phyloP scores from a whole-genome alignment of 345 rosid genomes.

The Hevea brasiliensis region DNA sequence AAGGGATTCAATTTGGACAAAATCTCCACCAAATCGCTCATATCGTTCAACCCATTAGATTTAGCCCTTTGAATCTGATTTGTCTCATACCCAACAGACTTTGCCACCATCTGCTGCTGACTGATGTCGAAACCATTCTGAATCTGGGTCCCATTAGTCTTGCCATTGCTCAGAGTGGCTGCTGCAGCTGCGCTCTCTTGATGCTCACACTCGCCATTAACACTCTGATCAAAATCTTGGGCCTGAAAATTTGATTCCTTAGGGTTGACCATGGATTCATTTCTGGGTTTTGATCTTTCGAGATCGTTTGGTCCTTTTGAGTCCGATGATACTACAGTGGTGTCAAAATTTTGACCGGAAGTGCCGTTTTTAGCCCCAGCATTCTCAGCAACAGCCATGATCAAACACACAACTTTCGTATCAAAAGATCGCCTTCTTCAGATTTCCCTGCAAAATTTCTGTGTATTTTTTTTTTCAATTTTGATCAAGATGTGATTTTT shows the following conservation, averaged over 20 bases:
- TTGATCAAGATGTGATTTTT: slow-evolving; percentile 11
- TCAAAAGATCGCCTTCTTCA: slow-evolving; percentile 25
- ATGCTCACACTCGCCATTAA: slow-evolving; percentile 27
- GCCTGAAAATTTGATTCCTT: slow-evolving; percentile 23
- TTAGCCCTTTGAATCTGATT: slow-evolving; percentile 33
- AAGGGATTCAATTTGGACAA: slow-evolving; percentile 87
- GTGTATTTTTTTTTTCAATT: neutral
- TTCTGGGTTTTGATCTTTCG: slow-evolving; percentile 51
- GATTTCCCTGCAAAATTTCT: slow-evolving; percentile 32
- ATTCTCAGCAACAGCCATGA: slow-evolving; percentile 97
- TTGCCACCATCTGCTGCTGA: slow-evolving; percentile 24
- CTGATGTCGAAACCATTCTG: slow-evolving; percentile 36
- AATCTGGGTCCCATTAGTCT: slow-evolving; percentile 33
- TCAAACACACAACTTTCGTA: slow-evolving; percentile 19
- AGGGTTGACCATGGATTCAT: slow-evolving; percentile 33
- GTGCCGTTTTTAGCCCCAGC: slow-evolving; percentile 73
- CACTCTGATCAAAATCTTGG: slow-evolving; percentile 35
- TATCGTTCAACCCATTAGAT: slow-evolving; percentile 48
- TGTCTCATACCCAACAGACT: slow-evolving; percentile 29
- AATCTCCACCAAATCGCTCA: slow-evolving; percentile 75
- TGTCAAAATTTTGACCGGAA: slow-evolving; percentile 63
- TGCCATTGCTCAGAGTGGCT: slow-evolving; percentile 22
- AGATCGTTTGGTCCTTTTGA: slow-evolving; percentile 44
- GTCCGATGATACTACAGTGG: slow-evolving; percentile 50
- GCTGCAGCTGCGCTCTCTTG: slow-evolving; percentile 19